Evolutionary conservation across 768 basidiomycete genomes (phyloP).

Genomic region (Suillus weaverae): DNA sequence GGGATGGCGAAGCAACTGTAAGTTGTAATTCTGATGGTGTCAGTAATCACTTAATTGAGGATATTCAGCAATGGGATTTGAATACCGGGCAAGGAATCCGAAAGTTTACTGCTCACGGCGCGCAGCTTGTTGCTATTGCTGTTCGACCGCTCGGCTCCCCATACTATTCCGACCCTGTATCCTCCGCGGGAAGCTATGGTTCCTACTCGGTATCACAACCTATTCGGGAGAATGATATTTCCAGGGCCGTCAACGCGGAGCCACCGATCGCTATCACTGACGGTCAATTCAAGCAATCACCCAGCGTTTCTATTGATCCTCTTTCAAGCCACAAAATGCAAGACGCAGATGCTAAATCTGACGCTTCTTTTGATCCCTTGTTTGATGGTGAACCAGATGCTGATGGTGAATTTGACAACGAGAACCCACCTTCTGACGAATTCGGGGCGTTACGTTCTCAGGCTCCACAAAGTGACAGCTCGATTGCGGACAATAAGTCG

Average conservation of each 20-base stretch:
- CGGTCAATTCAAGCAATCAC: conserved; percentile 12
- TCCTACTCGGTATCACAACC: conserved; percentile 8
- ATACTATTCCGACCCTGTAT: conserved; percentile 29
- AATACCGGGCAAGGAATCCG: conserved; percentile 83
- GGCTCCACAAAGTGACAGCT: conserved; percentile 17
- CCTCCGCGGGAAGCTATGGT: conserved; percentile 29
- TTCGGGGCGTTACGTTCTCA: conserved; percentile 18
- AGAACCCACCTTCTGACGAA: conserved; percentile 17
- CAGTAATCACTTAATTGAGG: conserved; percentile 11
- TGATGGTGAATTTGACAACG: conserved; percentile 43
- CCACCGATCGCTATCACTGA: conserved; percentile 17
- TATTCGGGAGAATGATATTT: conserved; percentile 16
- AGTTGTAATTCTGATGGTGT: conserved; percentile 30
- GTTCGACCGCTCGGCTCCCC: conserved; percentile 61
- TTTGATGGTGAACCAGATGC: conserved; percentile 85
- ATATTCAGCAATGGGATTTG: conserved; percentile 91
- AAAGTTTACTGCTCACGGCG: conserved; percentile 76
- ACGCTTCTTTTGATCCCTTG: conserved; percentile 82
- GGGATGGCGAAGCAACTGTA: conserved; percentile 90
- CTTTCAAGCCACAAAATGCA: conserved; percentile 26
- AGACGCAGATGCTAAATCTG: conserved; percentile 68
- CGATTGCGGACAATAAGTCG: conserved; percentile 14
- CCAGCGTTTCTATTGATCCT: conserved; percentile 25
- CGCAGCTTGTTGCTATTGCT: conserved; percentile 81
- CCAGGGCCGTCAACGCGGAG: conserved; percentile 25